Base-by-base conservation (phyloP, 2,329 filamentous ascomycete species). In the Penicillium hesseltinei region DNA sequence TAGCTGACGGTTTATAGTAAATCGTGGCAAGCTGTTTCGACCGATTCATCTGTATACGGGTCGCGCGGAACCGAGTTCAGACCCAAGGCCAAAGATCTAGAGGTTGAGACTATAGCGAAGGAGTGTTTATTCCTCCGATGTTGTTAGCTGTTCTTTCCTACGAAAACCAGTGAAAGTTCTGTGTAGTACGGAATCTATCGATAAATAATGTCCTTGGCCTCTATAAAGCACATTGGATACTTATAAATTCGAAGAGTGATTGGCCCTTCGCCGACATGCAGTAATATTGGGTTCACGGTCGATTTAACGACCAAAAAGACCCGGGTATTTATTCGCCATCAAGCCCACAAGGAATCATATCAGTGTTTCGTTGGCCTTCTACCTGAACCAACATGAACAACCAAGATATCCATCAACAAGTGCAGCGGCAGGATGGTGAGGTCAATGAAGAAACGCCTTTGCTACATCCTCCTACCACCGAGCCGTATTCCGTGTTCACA, bases 401-500 rank as follows among this genome's bases (percentile, higher is more conserved):
- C 15, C 19, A 29, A 36, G 27, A 40, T 27, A 5, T 15, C 1
- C 4, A 27, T 10, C 46, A 35, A 7, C 4, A 35, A 25, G 11
- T n/a, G 3, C 4, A 21, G 2, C 19, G 31, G 4, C 19, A 42
- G 4, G 27, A 42, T 1, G 29, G 33, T 2, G 40, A 56, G 13
- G 36, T 33, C 0, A 39, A 53, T 9, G 66, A 69, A 42, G 54
- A 57, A n/a, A 67, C 62, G 0, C 53, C 63, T 8, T 57, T 70
- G 15, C 47, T 70, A 8, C 31, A 27, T 8, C 7, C 25, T 1
- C 9, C 49, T 19, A 31, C 15, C 4, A 50, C 27, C 17, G 25
- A 59, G 23, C 48, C 55, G 23, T 72, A 74, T 54, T 73, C 72
- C 0, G 56, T 70, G 11, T 76, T 77, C 57, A 71, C 69, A 1